Percentiles rank a stretch among this genome's conserved stretches.
phyloP scores from a whole-genome alignment of 2,329 filamentous ascomycete species.

The Hirsutella rhossiliensis region DNA sequence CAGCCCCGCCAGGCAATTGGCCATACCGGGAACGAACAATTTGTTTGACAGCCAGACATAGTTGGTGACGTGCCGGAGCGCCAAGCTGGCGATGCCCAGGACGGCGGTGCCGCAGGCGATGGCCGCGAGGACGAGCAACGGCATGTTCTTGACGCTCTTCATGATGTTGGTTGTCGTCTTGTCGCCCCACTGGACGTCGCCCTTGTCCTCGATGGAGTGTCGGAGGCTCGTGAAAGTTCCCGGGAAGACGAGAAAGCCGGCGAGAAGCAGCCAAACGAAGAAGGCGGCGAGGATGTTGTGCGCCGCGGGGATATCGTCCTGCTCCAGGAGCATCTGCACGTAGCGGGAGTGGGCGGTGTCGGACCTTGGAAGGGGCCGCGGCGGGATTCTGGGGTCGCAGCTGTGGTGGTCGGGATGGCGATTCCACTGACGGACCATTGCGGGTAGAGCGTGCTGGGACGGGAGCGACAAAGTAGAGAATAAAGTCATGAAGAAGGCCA shows the following conservation, averaged over 20 bases:
- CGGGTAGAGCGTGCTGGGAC: too few species aligned
- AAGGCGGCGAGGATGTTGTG: slow-evolving; percentile 33
- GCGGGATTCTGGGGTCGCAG: too few species aligned
- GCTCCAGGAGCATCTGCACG: slow-evolving; percentile 7
- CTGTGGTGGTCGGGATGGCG: too few species aligned
- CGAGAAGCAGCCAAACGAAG: slow-evolving; percentile 34
- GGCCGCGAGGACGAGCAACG: slow-evolving; percentile 29
- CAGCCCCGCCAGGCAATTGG: slow-evolving; percentile 34
- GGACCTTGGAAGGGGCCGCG: too few species aligned
- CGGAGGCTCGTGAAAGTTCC: slow-evolving; percentile 35
- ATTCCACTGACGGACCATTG: too few species aligned
- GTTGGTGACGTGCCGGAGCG: slow-evolving; percentile 29
- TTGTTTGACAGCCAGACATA: slow-evolving; percentile 42
- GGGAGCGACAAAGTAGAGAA: too few species aligned
- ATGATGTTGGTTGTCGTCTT: slow-evolving; percentile 10
- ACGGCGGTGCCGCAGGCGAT: slow-evolving; percentile 11
- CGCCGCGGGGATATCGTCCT: slow-evolving; percentile 30
- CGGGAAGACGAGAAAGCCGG: slow-evolving; percentile 39
- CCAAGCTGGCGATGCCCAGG: slow-evolving; percentile 32
- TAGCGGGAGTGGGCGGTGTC: too few species aligned
- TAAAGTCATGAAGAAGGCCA: too few species aligned
- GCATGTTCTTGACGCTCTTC: slow-evolving; percentile 19
- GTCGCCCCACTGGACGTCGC: slow-evolving; percentile 5
- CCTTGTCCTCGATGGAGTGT: slow-evolving; percentile 10
- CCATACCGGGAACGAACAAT: slow-evolving; percentile 30